Percentiles rank a stretch among this genome's conserved stretches.
Conservation (phyloP, 2,329 filamentous ascomycete genomes). For the Colletotrichum liriopes region DNA sequence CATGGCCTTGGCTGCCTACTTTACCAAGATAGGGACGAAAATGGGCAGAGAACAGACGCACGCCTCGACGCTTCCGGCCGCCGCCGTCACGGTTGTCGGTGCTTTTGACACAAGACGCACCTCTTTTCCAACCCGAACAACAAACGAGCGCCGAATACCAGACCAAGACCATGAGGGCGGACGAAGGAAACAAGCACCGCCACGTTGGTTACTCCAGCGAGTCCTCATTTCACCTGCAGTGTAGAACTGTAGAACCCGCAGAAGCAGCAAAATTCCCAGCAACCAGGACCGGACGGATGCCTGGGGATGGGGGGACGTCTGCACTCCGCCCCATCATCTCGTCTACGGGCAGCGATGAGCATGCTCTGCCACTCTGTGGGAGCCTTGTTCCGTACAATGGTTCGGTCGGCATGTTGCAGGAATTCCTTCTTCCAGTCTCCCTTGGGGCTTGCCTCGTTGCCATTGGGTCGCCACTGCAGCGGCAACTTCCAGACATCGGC, state of each 20-base stretch:
- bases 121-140: constrained; percentile 32
- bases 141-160: constrained; percentile 42
- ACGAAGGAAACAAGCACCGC: constrained; percentile 37
- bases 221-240: background rate
- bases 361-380: constrained; percentile 1
- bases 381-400: background rate
- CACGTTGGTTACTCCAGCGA: constrained; percentile 27
- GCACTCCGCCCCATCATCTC: constrained; percentile 40
- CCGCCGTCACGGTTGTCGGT: constrained; percentile 30
- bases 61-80: constrained; percentile 33
- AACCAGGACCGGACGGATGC: constrained; percentile 25
- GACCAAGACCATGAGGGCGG: constrained; percentile 32
- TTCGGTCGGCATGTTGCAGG: constrained; percentile 11
- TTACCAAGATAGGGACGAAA: constrained; percentile 7
- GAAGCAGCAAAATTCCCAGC: constrained; percentile 15
- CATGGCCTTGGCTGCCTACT: background rate
- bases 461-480: constrained; percentile 27
- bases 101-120: constrained; percentile 38
- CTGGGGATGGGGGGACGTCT: constrained; percentile 21
- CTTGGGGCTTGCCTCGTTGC: constrained; percentile 6
- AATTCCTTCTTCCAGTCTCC: constrained; percentile 2
- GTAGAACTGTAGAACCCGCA: background rate
- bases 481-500: constrained; percentile 27
- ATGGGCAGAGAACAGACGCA: constrained; percentile 34
- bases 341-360: constrained; percentile 35